Conservation (phyloP, 2,329 filamentous ascomycete genomes). For the Aspergillus transmontanensis region DNA sequence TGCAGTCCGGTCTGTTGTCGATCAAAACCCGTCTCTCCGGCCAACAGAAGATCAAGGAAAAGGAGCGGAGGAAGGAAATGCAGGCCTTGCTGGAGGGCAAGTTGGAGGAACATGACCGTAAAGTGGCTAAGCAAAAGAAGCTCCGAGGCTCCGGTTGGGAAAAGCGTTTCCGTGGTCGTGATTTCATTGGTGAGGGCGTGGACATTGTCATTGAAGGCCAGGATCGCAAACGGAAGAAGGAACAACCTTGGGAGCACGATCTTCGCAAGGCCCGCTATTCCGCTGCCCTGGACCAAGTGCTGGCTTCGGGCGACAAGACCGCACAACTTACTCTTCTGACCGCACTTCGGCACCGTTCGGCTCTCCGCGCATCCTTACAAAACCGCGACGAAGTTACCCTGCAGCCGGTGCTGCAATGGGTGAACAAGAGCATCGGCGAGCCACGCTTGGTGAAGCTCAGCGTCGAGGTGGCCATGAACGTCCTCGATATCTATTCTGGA, state of each 20-base stretch:
- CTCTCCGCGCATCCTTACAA: slow-evolving; percentile 76
- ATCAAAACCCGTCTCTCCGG: slow-evolving; percentile 86
- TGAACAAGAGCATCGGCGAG: slow-evolving; percentile 77
- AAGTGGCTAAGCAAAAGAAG: slow-evolving; percentile 69
- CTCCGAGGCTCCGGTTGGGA: slow-evolving; percentile 62
- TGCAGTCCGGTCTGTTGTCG: slow-evolving; percentile 90
- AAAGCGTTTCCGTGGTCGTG: slow-evolving; percentile 67
- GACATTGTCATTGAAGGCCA: slow-evolving; percentile 82
- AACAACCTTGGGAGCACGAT: slow-evolving; percentile 77
- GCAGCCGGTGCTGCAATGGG: slow-evolving; percentile 81
- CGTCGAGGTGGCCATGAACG: slow-evolving; percentile 77
- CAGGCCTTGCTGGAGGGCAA: slow-evolving; percentile 75
- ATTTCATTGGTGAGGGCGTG: slow-evolving; percentile 79
- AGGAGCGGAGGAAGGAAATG: slow-evolving; percentile 82
- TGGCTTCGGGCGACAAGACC: slow-evolving; percentile 62
- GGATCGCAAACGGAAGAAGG: slow-evolving; percentile 65
- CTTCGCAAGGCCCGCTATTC: slow-evolving; percentile 77
- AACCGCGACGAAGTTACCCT: slow-evolving; percentile 79
- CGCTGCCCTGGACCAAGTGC: slow-evolving; percentile 75
- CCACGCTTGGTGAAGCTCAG: slow-evolving; percentile 79
- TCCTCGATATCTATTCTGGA: slow-evolving; percentile 86
- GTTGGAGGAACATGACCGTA: slow-evolving; percentile 75
- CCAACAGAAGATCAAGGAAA: slow-evolving; percentile 73
- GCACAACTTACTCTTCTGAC: slow-evolving; percentile 76
- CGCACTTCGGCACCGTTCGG: slow-evolving; percentile 83